Conservation (phyloP, 192 early-diverging fungal genomes). For the Rhizophlyctis rosea region DNA sequence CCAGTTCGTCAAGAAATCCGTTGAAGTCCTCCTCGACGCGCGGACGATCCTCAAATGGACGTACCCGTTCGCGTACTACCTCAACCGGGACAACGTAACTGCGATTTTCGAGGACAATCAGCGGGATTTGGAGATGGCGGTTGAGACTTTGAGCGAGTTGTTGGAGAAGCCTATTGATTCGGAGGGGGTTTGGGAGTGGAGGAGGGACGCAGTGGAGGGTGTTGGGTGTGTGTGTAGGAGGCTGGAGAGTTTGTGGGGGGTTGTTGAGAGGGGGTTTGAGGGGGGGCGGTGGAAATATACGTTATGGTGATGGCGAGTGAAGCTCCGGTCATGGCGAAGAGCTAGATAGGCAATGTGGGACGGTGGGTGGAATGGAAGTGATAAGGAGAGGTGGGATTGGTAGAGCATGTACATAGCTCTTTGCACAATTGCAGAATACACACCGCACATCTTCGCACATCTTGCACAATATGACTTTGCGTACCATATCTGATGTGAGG, state of each 20-base stretch:
- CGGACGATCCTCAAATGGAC: slow-evolving; percentile 97
- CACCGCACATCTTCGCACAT: no score
- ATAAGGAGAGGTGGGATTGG: no score
- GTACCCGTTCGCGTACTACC: slow-evolving; percentile 95
- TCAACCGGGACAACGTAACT: slow-evolving; percentile 80
- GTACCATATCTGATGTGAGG: no score
- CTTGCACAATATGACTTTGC: no score
- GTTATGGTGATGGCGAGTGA: no score
- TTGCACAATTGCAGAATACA: no score
- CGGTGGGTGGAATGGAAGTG: no score
- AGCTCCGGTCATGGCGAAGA: no score
- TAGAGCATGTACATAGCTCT: no score
- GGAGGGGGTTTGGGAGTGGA: slow-evolving; percentile 73
- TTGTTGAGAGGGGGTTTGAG: slow-evolving; percentile 81
- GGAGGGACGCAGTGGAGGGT: slow-evolving; percentile 88
- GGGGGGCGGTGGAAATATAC: slow-evolving; percentile 80
- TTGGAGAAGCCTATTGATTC: slow-evolving; percentile 77
- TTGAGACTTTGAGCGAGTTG: slow-evolving; percentile 88
- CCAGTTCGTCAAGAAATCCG: slow-evolving; percentile 91
- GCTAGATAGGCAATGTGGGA: no score
- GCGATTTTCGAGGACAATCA: slow-evolving; percentile 98
- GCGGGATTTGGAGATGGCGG: slow-evolving; percentile 95
- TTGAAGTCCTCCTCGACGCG: slow-evolving; percentile 82
- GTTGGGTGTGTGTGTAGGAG: slow-evolving; percentile 83
- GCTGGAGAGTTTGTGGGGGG: slow-evolving; percentile 82